A percentile compares a stretch with the other conserved stretches of the same genome.
These are phyloP conservation scores for Delitschia confertaspora DNA, from an alignment of 495 filamentous ascomycete genomes.

Conservation along the genomic window DNA sequence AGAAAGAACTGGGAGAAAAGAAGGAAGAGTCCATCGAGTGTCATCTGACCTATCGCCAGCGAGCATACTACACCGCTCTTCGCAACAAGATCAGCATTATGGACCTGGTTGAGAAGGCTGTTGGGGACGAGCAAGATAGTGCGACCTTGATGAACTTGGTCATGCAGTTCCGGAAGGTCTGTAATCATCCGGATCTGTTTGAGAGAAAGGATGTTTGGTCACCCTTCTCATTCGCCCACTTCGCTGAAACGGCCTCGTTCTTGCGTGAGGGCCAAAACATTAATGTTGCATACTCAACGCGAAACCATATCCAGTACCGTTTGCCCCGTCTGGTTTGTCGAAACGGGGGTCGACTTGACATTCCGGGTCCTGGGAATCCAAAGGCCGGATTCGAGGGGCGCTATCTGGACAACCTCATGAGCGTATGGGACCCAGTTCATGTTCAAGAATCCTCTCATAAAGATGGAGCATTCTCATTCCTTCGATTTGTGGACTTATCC, in stretches of 20 bases:
- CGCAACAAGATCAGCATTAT: conserved; percentile 97
- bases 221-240: conserved; percentile 70
- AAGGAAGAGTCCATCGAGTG: conserved; percentile 95
- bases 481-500: conserved; percentile 76
- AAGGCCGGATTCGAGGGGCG: conserved; percentile 67
- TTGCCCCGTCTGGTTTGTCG: conserved; percentile 71
- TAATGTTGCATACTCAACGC: conserved; percentile 76
- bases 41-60: conserved; percentile 92
- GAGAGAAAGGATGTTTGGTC: conserved; percentile 88
- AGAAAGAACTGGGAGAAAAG: conserved; percentile 98
- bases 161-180: conserved; percentile 99
- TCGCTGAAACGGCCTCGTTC: conserved; percentile 91
- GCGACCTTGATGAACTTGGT: conserved; percentile 97
- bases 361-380: conserved; percentile 65
- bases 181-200: conserved; percentile 96
- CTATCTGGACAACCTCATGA: conserved; percentile 69
- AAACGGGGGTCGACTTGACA: conserved; percentile 63
- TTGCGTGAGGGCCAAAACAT: conserved; percentile 76
- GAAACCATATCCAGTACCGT: conserved; percentile 74
- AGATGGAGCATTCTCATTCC: conserved; percentile 72
- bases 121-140: conserved; percentile 89
- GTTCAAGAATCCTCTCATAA: conserved; percentile 50
- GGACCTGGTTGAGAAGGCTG: conserved; percentile 94
- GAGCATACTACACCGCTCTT: conserved; percentile 83
- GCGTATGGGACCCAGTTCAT: conserved; percentile 78